Evolutionary conservation across 1,284 basidiomycete genomes (phyloP), one percentile per base, ranked within the genome.

Genomic region (Ceratobasidium sp.): DNA sequence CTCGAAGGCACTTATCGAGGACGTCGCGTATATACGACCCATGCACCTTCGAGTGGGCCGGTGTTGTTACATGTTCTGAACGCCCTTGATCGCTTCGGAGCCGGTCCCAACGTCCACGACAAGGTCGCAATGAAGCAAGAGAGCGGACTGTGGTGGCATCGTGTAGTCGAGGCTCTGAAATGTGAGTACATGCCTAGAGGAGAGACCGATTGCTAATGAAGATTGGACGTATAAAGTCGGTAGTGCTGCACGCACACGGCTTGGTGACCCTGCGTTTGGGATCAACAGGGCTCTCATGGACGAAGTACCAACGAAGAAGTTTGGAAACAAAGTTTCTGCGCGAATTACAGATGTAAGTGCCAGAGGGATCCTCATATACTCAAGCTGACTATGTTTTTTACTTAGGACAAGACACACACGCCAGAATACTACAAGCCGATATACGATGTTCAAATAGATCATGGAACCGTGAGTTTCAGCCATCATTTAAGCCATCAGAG

Each of bases 361-460:
- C 64, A 64, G 53, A 67, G 9, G 46, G 51, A 18, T n/a, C 79
- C 33, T 39, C 72, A 73, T 53, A 20, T 13, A 9, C 46, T 28
- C 18, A 28, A 40, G 39, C 23, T 56, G 13, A 67, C 51, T 39
- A 12, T 71, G 81, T 67, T 55, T 12, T 10, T n/a, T n/a, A n/a
- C n/a, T 2, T 82, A 96, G 94, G 91, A 95, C 83, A 86, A 83
- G 1, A 97, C 97, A 0, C 96, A 97, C 84, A 84, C 88, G 2
- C 88, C 94, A 1, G 89, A 91, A 33, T 97, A 97, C 85, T 98
- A 98, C 84, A 89, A 94, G 33, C 94, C 97, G 0, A 88, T 93
- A 58, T 96, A 91, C 82, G 95, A 96, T 81, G 86, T 94, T 28
- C 88, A 88, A 39, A 87, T 87, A 6, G 95, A 97, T 84, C 95